A percentile compares a stretch with the other conserved stretches of the same genome.
Evolutionary conservation across 2,329 filamentous ascomycete genomes (phyloP).

Genomic region (Colletotrichum chlorophyti): DNA sequence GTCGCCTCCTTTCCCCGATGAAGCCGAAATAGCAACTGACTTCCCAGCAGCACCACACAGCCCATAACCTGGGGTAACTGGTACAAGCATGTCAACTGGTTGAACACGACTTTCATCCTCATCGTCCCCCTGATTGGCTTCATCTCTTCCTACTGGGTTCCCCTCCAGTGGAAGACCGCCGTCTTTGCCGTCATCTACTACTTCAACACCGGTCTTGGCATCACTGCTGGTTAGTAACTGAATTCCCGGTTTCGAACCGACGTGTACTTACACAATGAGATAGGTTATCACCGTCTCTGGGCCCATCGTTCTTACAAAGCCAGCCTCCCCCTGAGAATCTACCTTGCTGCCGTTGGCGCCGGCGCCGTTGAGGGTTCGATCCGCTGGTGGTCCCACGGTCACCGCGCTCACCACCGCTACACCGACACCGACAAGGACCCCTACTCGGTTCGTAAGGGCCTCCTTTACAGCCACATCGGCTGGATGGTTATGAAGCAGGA

Average conservation of each 20-base stretch:
- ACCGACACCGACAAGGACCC: constrained; percentile 93
- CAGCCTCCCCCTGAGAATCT: constrained; percentile 76
- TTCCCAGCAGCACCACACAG: constrained; percentile 62
- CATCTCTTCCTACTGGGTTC: constrained; percentile 79
- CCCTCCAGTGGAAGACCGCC: constrained; percentile 73
- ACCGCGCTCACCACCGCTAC: constrained; percentile 88
- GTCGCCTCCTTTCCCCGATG: background rate
- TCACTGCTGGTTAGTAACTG: constrained; percentile 73
- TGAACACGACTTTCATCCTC: constrained; percentile 84
- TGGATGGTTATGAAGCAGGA: constrained; percentile 97
- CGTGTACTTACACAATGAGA: background rate
- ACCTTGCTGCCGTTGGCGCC: constrained; percentile 80
- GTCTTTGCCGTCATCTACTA: constrained; percentile 81
- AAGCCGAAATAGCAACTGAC: background rate
- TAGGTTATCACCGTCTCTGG: constrained; percentile 73
- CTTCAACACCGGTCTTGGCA: constrained; percentile 82
- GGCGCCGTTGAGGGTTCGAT: constrained; percentile 87
- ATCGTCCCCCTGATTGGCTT: constrained; percentile 77
- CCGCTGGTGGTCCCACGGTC: constrained; percentile 87
- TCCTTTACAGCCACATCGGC: constrained; percentile 79
- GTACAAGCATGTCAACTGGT: constrained; percentile 94
- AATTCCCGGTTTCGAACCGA: background rate
- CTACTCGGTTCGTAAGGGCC: constrained; percentile 88
- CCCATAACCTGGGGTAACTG: constrained; percentile 84
- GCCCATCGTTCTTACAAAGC: constrained; percentile 86